Base-by-base conservation (phyloP, 371 early-diverging fungal species). In the Saksenaea vasiformis region DNA sequence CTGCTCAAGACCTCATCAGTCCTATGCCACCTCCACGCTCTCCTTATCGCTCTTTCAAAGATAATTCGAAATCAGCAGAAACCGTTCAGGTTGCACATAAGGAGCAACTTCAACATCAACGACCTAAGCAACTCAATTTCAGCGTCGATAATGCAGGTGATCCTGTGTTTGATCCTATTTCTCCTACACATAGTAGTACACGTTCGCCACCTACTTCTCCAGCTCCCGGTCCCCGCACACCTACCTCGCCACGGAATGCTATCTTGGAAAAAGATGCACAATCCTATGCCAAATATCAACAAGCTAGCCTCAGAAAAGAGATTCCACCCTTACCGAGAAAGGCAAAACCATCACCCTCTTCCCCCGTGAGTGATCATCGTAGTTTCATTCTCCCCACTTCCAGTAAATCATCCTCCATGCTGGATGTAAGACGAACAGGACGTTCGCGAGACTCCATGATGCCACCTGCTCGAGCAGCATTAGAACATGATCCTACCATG, bases 401-500 rank as follows among this genome's bases (percentile, higher is more conserved):
- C 0, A 74, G 65, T 27, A 72, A 77, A 44, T 72, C 74, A 0
- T 65, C 74, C 22, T 64, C 68, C 13, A 62, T 68, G 0, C 58
- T 74, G 4, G 74, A 71, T 14, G 68, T 58, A 24, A 58, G 71
- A 5, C 62, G 68, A 41, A 41, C 51, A n/a, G 60, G 58, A 37
- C 69, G 73, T 36, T 65, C 65, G 44, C 62, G 76, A 51, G 76
- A 76, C 1, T 68, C 68, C 0, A 70, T 68, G 62, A 54, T 66
- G 56, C 76, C 76, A 31, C 69, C 76, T 28, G 64, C 68, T 22
- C 54, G 74, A 17, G 65, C 69, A 14, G 69, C 71, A 4, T 38
- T 61, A 9, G 79, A 79, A 19, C 69, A 74, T 41, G 79, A 79
- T 58, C 69, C 74, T 9, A 72, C 72, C 22, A 65, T 79, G 63